A percentile compares a stretch with the other conserved stretches of the same genome.
Conservation (phyloP, 2,329 filamentous ascomycete genomes). For the Phaeophleospora eucalypticola region DNA sequence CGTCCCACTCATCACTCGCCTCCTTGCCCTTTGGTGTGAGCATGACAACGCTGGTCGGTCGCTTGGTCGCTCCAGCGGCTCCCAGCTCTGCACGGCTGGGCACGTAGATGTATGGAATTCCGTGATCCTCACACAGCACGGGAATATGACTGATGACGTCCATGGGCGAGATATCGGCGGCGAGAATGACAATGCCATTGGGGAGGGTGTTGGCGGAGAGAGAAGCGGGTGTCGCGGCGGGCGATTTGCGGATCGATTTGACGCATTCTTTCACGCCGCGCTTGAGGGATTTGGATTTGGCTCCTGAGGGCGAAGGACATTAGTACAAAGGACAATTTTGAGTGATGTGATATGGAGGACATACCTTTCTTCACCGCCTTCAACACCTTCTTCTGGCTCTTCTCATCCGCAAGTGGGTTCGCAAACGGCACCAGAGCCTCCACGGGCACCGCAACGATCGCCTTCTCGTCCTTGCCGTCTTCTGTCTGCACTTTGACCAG, state of each 20-base stretch:
- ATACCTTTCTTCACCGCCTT: slow-evolving; percentile 61
- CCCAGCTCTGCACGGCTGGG: slow-evolving; percentile 88
- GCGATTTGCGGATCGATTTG: slow-evolving; percentile 93
- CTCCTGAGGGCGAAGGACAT: slow-evolving; percentile 56
- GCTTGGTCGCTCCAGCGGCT: slow-evolving; percentile 88
- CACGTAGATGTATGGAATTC: slow-evolving; percentile 94
- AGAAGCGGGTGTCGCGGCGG: slow-evolving; percentile 60
- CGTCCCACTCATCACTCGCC: slow-evolving; percentile 55
- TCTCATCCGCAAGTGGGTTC: slow-evolving; percentile 73
- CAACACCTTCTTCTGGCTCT: slow-evolving; percentile 63
- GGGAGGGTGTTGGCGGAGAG: slow-evolving; percentile 49
- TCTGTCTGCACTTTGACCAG: slow-evolving; percentile 41
- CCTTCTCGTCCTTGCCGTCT: slow-evolving; percentile 40
- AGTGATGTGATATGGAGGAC: slow-evolving; percentile 8
- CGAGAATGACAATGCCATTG: slow-evolving; percentile 78
- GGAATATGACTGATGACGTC: slow-evolving; percentile 98
- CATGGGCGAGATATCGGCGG: slow-evolving; percentile 95
- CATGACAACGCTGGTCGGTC: slow-evolving; percentile 96
- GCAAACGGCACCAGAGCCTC: slow-evolving; percentile 76
- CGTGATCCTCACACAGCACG: slow-evolving; percentile 96
- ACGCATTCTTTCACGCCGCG: slow-evolving; percentile 98
- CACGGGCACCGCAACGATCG: slow-evolving; percentile 35
- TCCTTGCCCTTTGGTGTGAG: slow-evolving; percentile 50
- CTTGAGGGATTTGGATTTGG: slow-evolving; percentile 92
- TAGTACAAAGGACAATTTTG: not conserved